Percentiles rank a stretch among this genome's conserved stretches.
These are phyloP conservation scores for Trypanosoma rangeli DNA, from an alignment of 208 protist species.

Conservation along the genomic window DNA sequence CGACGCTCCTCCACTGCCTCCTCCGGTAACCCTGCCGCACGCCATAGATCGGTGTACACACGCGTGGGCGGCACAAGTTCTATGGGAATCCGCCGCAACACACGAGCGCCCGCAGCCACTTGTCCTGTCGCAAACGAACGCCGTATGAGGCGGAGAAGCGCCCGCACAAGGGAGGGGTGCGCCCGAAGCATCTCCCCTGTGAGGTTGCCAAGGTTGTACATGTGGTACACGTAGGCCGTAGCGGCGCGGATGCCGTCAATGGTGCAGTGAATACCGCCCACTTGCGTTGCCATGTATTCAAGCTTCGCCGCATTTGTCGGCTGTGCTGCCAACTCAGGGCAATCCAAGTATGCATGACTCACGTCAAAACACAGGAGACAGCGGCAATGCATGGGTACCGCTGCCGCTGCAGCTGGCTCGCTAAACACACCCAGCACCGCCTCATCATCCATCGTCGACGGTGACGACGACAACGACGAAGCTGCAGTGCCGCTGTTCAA, in stretches of 20 bases:
- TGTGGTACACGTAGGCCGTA: slow-evolving; percentile 70
- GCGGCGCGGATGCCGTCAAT: slow-evolving; percentile 60
- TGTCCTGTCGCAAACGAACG: slow-evolving; percentile 46
- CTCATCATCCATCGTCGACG: slow-evolving; percentile 1
- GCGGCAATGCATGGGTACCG: slow-evolving; percentile 48
- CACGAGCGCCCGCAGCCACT: slow-evolving; percentile 49
- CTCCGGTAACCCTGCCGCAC: slow-evolving; percentile 58
- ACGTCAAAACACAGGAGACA: slow-evolving; percentile 74
- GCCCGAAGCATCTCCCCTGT: slow-evolving; percentile 48
- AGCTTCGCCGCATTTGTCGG: slow-evolving; percentile 43
- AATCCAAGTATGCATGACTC: slow-evolving; percentile 60
- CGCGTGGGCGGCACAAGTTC: slow-evolving; percentile 50
- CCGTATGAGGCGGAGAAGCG: slow-evolving; percentile 37
- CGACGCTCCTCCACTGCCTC: slow-evolving; percentile 39
- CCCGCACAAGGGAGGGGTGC: slow-evolving; percentile 37
- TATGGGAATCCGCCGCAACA: slow-evolving; percentile 69
- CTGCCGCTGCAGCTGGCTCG: slow-evolving; percentile 45
- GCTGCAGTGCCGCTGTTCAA: slow-evolving; percentile 9
- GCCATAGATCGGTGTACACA: slow-evolving; percentile 61
- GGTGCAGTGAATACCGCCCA: slow-evolving; percentile 54
- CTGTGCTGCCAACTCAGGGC: slow-evolving; percentile 60
- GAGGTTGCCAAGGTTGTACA: slow-evolving; percentile 68
- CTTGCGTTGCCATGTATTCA: slow-evolving; percentile 40
- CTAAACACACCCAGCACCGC: slow-evolving; percentile 13
- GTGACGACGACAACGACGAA: slow-evolving; percentile 2